Base-by-base conservation (phyloP, 1,284 basidiomycete genomes). In the Prillingera fragicola region DNA sequence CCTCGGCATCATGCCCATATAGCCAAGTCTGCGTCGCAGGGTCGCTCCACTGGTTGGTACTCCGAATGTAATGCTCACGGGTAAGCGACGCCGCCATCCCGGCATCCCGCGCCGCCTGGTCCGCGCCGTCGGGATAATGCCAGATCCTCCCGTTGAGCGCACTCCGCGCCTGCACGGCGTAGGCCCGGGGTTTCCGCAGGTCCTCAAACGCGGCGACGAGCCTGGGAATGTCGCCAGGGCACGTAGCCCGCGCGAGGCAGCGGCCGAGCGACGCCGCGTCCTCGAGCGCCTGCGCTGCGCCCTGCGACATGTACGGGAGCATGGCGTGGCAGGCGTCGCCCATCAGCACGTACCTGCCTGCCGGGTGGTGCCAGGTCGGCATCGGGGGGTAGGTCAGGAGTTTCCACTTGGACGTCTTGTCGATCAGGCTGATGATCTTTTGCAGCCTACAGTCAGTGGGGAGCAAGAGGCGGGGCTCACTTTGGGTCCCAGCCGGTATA, bases 271-370 rank as follows among this genome's bases (percentile, higher is more conserved):
- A 38, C 14, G 47, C 52, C 9, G 52, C 48, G 22, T 50, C 48
- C 39, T 50, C 48, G 23, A 50, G 41, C 8, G 48, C 48, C 31
- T 41, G 35, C 8, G 48, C 48, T 4, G 48, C 48, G 8, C 48
- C 48, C 38, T 50, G 48, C 12, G 48, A 50, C 48, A 50, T 50
- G 35, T 50, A 50, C 4, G 48, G 48, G 15, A 50, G 43, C 48
- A 50, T 50, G 0, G 48, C 48, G 23, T 50, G 48, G 24, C 32
- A 35, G 1, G 43, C 48, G 37, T 50, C 48, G 13, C 48, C 48
- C 21, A 45, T 38, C 3, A 50, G 28, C 5, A 50, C 48, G 22
- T 41, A 50, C 3, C 28, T 41, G 24, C 48, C 48, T 14, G 18
- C 25, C 10, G 24, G 15, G 34, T 50, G 48, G 21, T 31, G 33